phyloP scores from a whole-genome alignment of 2,329 filamentous ascomycete genomes.

The Xylariaceae sp. region DNA sequence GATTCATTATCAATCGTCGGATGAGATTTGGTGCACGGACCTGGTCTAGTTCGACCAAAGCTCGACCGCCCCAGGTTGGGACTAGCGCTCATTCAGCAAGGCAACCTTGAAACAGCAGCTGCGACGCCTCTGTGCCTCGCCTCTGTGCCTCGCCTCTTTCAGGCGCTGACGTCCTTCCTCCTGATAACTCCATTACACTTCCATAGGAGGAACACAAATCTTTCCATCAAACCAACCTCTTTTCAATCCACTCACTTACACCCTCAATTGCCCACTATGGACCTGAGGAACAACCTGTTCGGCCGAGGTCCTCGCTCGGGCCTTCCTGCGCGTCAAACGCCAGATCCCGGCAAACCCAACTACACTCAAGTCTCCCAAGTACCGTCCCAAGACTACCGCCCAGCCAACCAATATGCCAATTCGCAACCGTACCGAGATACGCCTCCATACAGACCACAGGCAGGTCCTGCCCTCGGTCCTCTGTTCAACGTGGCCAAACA shows the following conservation, averaged over 20 bases:
- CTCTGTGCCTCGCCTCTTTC: not conserved
- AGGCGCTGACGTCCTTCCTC: constrained; percentile 1
- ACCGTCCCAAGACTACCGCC: constrained; percentile 54
- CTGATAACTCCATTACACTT: not conserved
- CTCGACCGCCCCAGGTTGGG: too few species aligned
- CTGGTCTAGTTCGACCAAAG: too few species aligned
- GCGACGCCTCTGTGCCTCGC: constrained; percentile 11
- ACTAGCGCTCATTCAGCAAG: too few species aligned
- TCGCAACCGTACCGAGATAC: too few species aligned
- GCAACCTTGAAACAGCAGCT: constrained; percentile 15
- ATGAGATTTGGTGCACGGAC: too few species aligned
- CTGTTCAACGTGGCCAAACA: too few species aligned
- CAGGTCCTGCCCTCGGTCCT: not conserved
- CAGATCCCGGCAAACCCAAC: constrained; percentile 14
- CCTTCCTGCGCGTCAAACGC: constrained; percentile 20
- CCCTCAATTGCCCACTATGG: constrained; percentile 24
- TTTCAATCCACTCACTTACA: not conserved
- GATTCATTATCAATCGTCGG: too few species aligned
- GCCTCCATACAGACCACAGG: not conserved
- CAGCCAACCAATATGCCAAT: constrained; percentile 28
- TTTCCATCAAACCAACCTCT: not conserved
- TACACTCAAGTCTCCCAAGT: constrained; percentile 1
- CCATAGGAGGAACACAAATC: too few species aligned
- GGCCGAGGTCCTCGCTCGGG: constrained; percentile 34
- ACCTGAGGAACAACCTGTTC: constrained; percentile 40